Conservation (phyloP, 371 early-diverging fungal species). For the Mucor saturninus region DNA sequence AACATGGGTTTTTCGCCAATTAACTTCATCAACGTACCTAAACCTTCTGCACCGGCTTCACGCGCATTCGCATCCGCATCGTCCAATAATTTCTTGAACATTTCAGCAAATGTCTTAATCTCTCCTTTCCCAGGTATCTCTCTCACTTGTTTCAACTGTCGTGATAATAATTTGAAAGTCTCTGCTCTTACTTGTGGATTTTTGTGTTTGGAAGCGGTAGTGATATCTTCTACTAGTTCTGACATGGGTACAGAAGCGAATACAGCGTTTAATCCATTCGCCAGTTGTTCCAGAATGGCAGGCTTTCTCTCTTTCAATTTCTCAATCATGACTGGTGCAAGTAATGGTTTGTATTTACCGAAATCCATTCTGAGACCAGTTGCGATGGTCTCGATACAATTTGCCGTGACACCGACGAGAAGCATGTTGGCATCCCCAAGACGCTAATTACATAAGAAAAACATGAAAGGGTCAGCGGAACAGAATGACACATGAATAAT, state of each 20-base stretch:
- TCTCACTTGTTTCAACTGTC: slow-evolving; percentile 72
- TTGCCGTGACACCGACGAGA: slow-evolving; percentile 78
- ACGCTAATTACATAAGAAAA: slow-evolving; percentile 42
- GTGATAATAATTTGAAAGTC: slow-evolving; percentile 69
- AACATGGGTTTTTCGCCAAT: slow-evolving; percentile 80
- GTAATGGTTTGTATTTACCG: slow-evolving; percentile 76
- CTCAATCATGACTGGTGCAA: slow-evolving; percentile 78
- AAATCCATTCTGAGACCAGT: slow-evolving; percentile 80
- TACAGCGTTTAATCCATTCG: slow-evolving; percentile 83
- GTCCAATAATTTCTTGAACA: slow-evolving; percentile 78
- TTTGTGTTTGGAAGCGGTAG: slow-evolving; percentile 76
- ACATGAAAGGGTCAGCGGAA: neutral
- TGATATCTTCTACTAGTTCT: slow-evolving; percentile 76
- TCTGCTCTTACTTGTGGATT: slow-evolving; percentile 91
- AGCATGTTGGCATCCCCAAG: slow-evolving; percentile 89
- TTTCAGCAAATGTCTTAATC: slow-evolving; percentile 75
- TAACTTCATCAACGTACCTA: slow-evolving; percentile 90
- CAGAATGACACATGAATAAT: neutral
- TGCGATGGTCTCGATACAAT: slow-evolving; percentile 88
- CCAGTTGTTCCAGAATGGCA: slow-evolving; percentile 82
- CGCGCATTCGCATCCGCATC: slow-evolving; percentile 89
- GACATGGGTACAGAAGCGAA: slow-evolving; percentile 68
- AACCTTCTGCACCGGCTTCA: slow-evolving; percentile 83
- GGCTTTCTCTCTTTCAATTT: slow-evolving; percentile 94
- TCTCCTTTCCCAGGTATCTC: slow-evolving; percentile 78